Conservation (phyloP, 2,329 filamentous ascomycete species). For the Albophoma yamanashiensis region DNA sequence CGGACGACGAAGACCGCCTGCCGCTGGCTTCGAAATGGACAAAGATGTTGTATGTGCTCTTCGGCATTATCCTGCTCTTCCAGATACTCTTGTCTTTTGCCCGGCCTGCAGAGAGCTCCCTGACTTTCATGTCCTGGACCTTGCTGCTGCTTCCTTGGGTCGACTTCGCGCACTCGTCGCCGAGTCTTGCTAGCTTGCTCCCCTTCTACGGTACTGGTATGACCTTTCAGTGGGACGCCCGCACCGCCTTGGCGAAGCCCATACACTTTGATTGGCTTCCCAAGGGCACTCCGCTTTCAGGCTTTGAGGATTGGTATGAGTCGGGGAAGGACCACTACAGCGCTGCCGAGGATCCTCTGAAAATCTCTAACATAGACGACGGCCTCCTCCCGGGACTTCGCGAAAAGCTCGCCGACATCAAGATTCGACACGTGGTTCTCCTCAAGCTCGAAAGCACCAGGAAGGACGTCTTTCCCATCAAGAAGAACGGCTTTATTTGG, state of each 20-base stretch:
- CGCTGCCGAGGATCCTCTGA: constrained; percentile 24
- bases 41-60: constrained; percentile 9
- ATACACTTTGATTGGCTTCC: constrained; percentile 14
- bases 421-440: constrained; percentile 30
- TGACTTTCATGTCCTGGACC: constrained; percentile 25
- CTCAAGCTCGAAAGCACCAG: constrained; percentile 32
- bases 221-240: constrained; percentile 14
- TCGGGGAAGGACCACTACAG: constrained; percentile 18
- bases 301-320: constrained; percentile 16
- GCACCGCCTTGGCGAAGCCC: constrained; percentile 13
- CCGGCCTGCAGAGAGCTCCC: constrained; percentile 19
- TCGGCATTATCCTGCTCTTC: constrained; percentile 12
- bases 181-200: constrained; percentile 14
- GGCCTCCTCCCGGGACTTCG: constrained; percentile 16
- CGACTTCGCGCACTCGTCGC: constrained; percentile 20
- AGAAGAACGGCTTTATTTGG: constrained; percentile 26
- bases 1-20: background rate
- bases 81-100: constrained; percentile 13
- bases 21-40: background rate
- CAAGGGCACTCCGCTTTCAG: constrained; percentile 5
- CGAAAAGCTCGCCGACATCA: constrained; percentile 15
- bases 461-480: constrained; percentile 32
- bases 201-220: constrained; percentile 15
- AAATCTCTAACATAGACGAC: constrained; percentile 26
- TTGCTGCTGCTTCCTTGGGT: constrained; percentile 20